Conservation (phyloP, 2,329 filamentous ascomycete species). For the Aspergillus pseudoterreus region DNA sequence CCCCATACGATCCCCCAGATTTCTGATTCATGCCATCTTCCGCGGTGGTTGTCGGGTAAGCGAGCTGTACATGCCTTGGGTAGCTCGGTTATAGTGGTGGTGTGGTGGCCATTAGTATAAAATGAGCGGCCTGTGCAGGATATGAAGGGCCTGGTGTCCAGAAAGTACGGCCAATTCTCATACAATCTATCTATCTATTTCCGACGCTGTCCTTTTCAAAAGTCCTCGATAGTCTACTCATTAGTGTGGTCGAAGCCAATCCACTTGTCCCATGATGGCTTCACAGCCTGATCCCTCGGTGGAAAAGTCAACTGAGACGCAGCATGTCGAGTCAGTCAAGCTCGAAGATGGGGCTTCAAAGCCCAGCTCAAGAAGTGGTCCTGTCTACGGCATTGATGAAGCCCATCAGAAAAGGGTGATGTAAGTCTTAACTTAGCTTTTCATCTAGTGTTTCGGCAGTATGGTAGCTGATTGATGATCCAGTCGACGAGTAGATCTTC, state of each 20-base stretch:
- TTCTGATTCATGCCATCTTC: neutral
- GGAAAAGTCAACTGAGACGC: constrained; percentile 2
- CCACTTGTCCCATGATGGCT: neutral
- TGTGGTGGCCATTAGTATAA: neutral
- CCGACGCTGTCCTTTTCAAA: neutral
- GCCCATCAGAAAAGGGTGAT: constrained; percentile 14
- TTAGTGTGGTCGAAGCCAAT: too few species aligned
- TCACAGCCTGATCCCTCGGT: neutral
- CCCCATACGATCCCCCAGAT: neutral
- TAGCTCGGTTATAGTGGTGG: neutral
- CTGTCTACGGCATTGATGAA: constrained; percentile 11
- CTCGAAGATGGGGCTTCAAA: constrained; percentile 1
- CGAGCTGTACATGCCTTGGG: neutral
- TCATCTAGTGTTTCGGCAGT: too few species aligned
- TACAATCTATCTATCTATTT: neutral
- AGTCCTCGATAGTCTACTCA: neutral
- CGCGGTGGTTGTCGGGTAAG: neutral
- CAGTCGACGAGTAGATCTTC: constrained; percentile 25
- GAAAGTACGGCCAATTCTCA: neutral
- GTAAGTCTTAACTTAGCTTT: neutral
- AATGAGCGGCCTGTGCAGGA: neutral
- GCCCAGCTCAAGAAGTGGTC: neutral
- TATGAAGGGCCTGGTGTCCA: neutral
- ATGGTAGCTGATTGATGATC: neutral
- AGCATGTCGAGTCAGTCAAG: constrained; percentile 9